Evolutionary conservation across 139 green algal species (phyloP), one percentile per base, ranked within the genome.

Genomic region (Tetratostichococcus sp.): DNA sequence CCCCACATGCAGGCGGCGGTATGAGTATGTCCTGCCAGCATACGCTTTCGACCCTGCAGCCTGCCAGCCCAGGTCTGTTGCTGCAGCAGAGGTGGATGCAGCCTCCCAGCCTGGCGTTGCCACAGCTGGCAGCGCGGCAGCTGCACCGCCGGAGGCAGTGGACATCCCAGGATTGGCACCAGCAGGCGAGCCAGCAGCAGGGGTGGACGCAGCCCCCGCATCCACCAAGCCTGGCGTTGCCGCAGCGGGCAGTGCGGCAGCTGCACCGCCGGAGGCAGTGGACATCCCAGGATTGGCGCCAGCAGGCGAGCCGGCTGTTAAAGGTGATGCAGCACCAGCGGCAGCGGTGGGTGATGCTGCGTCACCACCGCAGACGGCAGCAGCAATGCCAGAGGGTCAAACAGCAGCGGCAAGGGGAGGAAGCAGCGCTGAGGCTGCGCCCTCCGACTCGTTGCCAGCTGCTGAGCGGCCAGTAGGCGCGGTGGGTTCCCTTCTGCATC

Each of bases 1-100:
- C n/a, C n/a, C n/a, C 35, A 17, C 34, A 17, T 65, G 69, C 42
- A 67, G 35, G 43, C 67, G 75, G 65, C 67, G 83, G 58, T 99
- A 99, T 71, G 93, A 98, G 84, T 99, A 99, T 86, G 90, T 98
- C 66, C 79, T 99, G 43, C 96, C 96, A 0, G 86, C 80, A 26
- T 98, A 85, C 77, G 86, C 84, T 11, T 94, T 98, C 76, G 87
- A 97, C 85, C 80, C 87, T 22, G 31, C 25, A 1, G 35, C 35
- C 34, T 69, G 70, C 69, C 57, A 77, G 28, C 42, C 68, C 21
- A 67, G 67, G 30, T 35, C 58, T n/a, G 57, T n/a, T 8, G 34
- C 5, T 21, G 62, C 5, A 43, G 31, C 5, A 23, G 22, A 28
- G 31, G 28, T 30, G 4, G 34, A 19, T 2, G 5, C 23, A 50